Base-by-base conservation (phyloP, 2,329 filamentous ascomycete genomes). In the Lasiodiplodia citricola region DNA sequence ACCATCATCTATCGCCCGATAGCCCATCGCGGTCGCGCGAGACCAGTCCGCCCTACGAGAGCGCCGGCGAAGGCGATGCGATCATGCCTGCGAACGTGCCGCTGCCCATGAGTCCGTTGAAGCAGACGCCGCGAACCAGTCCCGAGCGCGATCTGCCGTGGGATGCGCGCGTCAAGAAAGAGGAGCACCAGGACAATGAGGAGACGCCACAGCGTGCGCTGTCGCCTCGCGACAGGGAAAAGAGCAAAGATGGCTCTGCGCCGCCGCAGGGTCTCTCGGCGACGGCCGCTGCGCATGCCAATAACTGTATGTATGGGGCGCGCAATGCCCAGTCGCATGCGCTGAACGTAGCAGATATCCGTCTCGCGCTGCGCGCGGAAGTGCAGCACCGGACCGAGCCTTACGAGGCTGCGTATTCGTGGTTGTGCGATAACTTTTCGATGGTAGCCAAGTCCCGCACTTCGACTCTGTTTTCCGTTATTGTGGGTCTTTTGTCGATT, bases 301-400 rank as follows among this genome's bases (percentile, higher is more conserved):
- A 84, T 74, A 87, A 86, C 75, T 87, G 85, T 87, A 85, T 75
- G 80, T 74, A 75, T 28, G 16, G 52, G 66, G 76, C 35, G 65
- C 51, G 64, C 64, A 54, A 52, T n/a, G 65, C 35, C 44, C 54
- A 41, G 18, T 58, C 65, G 65, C 65, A 47, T 25, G 56, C 56
- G 66, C 66, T 68, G 35, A 68, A 63, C 28, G 41, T 6, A 51
- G 41, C 51, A 70, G 55, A 73, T 70, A 72, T 97, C 75, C 92
- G 94, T 72, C 94, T 97, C 80, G 92, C 92, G 64, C 86, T 97
- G 70, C 90, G 92, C 74, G 92, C 94, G 70, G 94, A 97, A 83
- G 92, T 96, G 37, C 92, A 95, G 75, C 94, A 97, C 76, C 89
- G 92, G 68, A 92, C 91, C 57, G 93, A 95, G 75, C 93, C 92